phyloP scores from a whole-genome alignment of 805 yeast genomes.

The Zygosaccharomyces rouxii region DNA sequence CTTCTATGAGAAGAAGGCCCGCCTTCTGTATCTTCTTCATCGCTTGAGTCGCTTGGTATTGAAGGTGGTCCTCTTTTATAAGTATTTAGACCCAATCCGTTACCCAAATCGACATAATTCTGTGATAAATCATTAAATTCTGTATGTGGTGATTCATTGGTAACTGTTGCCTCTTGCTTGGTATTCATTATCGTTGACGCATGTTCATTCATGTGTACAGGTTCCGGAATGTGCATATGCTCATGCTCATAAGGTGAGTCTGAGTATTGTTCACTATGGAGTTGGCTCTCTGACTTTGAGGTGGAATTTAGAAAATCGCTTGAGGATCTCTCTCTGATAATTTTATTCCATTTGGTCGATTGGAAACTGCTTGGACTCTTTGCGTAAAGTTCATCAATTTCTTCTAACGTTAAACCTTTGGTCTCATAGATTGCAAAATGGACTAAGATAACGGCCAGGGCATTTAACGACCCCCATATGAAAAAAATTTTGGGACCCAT shows the following conservation, averaged over 20 bases:
- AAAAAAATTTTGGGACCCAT: slow-evolving; percentile 71
- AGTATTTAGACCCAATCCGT: slow-evolving; percentile 35
- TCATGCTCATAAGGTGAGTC: background rate
- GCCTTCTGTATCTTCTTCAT: slow-evolving; percentile 22
- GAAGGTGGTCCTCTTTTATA: slow-evolving; percentile 40
- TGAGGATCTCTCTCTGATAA: slow-evolving; percentile 17
- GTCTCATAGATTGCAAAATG: slow-evolving; percentile 74
- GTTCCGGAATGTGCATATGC: background rate
- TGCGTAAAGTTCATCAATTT: slow-evolving; percentile 70
- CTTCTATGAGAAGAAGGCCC: slow-evolving; percentile 17
- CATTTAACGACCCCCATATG: slow-evolving; percentile 72
- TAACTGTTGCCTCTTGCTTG: background rate
- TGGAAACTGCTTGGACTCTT: slow-evolving; percentile 52
- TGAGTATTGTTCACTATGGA: slow-evolving; percentile 2
- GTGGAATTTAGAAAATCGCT: slow-evolving; percentile 6
- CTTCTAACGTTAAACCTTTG: slow-evolving; percentile 73
- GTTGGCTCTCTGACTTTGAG: slow-evolving; percentile 7
- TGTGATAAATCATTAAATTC: slow-evolving; percentile 12
- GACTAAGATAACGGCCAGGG: slow-evolving; percentile 54
- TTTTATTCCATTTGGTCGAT: slow-evolving; percentile 43
- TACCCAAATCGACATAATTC: slow-evolving; percentile 32
- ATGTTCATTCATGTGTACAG: background rate
- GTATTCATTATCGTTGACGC: background rate
- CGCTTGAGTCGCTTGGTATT: slow-evolving; percentile 34
- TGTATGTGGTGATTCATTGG: slow-evolving; percentile 9